Conservation (phyloP, 2,329 filamentous ascomycete species). For the Stromatinia cepivora region DNA sequence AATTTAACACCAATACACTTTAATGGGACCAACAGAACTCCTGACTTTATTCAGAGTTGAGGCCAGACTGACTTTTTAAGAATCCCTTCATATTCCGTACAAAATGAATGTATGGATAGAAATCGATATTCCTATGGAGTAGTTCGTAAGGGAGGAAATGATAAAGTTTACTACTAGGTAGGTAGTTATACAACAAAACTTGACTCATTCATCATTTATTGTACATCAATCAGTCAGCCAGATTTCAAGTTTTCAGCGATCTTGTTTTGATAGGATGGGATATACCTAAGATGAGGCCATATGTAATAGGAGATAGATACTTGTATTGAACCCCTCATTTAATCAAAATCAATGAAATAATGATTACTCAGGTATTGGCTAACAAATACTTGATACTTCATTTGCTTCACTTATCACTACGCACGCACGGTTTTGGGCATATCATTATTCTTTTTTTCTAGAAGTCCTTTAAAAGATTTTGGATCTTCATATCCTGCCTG, state of each 20-base stretch:
- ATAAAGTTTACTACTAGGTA: too few species aligned
- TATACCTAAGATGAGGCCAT: not conserved
- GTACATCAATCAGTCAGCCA: not conserved
- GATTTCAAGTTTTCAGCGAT: not conserved
- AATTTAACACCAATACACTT: constrained; percentile 5
- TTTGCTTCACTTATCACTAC: not conserved
- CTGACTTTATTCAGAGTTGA: not conserved
- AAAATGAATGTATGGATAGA: not conserved
- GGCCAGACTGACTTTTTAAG: constrained; percentile 1
- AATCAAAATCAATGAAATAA: constrained; percentile 1
- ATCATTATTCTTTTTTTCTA: not conserved
- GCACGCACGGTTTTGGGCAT: not conserved
- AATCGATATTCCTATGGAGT: not conserved
- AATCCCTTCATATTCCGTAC: not conserved
- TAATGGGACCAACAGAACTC: constrained; percentile 7
- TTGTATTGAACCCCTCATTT: not conserved
- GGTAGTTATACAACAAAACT: not conserved
- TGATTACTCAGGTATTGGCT: not conserved
- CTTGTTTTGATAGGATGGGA: constrained; percentile 9
- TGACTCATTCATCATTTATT: not conserved
- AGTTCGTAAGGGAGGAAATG: not conserved
- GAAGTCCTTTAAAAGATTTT: not conserved
- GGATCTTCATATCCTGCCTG: not conserved
- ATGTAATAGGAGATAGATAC: not conserved
- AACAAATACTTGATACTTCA: not conserved